A percentile compares a stretch with the other conserved stretches of the same genome.
Evolutionary conservation across 805 yeast genomes (phyloP).

Genomic region (Yarrowia sp.): DNA sequence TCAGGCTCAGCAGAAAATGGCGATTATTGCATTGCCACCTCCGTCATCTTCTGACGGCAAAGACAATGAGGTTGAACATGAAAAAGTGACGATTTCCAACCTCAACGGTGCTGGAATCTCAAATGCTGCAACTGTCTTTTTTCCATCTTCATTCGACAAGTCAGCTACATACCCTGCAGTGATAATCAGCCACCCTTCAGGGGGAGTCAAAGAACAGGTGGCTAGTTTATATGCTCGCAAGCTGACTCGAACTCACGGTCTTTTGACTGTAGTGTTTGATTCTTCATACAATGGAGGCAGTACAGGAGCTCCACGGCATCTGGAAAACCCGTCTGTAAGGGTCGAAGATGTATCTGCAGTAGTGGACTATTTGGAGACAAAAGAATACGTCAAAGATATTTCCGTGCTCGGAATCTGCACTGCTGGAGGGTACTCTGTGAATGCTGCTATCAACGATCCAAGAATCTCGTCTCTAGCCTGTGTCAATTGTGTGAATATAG

Average conservation of each 20-base stretch:
- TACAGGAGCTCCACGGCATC: conserved; percentile 28
- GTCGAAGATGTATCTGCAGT: conserved; percentile 28
- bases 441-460: conserved; percentile 28
- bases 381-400: conserved; percentile 19
- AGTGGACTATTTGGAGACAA: conserved; percentile 25
- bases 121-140: background rate
- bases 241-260: conserved; percentile 25
- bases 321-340: conserved; percentile 28
- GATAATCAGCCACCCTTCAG: conserved; percentile 28
- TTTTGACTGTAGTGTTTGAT: conserved; percentile 28
- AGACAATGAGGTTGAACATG: background rate
- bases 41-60: background rate
- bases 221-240: conserved; percentile 27
- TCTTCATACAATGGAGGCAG: conserved; percentile 30
- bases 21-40: background rate
- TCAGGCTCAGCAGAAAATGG: background rate
- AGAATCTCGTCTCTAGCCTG: conserved; percentile 28
- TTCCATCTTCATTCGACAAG: conserved; percentile 23
- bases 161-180: conserved; percentile 28
- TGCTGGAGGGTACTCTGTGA: conserved; percentile 29
- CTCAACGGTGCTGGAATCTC: background rate
- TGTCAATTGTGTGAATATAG: conserved; percentile 27
- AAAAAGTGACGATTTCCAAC: background rate
- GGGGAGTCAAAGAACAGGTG: conserved; percentile 30
- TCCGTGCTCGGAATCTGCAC: conserved; percentile 30